Evolutionary conservation across 208 protist species (phyloP).

Genomic region (Crithidia acanthocephali): DNA sequence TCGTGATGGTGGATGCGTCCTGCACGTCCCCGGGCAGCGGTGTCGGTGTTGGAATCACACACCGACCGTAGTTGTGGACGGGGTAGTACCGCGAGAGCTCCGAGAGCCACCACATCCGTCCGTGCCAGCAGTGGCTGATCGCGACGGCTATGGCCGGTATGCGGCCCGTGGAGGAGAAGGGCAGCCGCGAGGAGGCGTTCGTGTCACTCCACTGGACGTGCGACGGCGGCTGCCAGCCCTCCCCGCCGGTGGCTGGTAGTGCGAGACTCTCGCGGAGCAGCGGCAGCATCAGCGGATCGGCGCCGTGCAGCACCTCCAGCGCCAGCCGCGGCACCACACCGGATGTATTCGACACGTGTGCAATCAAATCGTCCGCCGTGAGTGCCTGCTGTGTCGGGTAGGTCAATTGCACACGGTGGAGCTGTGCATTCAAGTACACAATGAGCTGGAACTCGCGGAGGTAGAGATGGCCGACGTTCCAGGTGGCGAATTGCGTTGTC

Average conservation of each 20-base stretch:
- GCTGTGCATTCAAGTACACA: slow-evolving; percentile 24
- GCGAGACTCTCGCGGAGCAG: neutral
- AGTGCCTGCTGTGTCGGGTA: neutral
- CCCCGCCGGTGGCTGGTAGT: neutral
- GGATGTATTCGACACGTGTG: neutral
- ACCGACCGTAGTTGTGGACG: slow-evolving; percentile 50
- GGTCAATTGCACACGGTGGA: neutral
- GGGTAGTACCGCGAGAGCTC: slow-evolving; percentile 41
- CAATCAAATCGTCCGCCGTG: neutral
- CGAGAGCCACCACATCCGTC: slow-evolving; percentile 28
- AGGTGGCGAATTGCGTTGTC: slow-evolving; percentile 9
- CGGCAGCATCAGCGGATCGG: slow-evolving; percentile 25
- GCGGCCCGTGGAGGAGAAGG: slow-evolving; percentile 12
- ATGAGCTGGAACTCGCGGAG: slow-evolving; percentile 29
- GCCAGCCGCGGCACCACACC: slow-evolving; percentile 13
- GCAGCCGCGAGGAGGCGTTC: neutral
- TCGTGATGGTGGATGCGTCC: no score
- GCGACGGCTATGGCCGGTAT: slow-evolving; percentile 31
- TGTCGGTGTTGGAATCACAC: slow-evolving; percentile 14
- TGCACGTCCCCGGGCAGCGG: slow-evolving; percentile 18
- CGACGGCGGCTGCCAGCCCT: slow-evolving; percentile 13
- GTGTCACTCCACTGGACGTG: neutral
- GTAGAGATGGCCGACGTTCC: slow-evolving; percentile 15
- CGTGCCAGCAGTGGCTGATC: slow-evolving; percentile 32
- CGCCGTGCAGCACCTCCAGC: slow-evolving; percentile 17